These are phyloP conservation scores for Trichoderma sp. DNA, from an alignment of 2,329 filamentous ascomycete species.

Conservation along the genomic window DNA sequence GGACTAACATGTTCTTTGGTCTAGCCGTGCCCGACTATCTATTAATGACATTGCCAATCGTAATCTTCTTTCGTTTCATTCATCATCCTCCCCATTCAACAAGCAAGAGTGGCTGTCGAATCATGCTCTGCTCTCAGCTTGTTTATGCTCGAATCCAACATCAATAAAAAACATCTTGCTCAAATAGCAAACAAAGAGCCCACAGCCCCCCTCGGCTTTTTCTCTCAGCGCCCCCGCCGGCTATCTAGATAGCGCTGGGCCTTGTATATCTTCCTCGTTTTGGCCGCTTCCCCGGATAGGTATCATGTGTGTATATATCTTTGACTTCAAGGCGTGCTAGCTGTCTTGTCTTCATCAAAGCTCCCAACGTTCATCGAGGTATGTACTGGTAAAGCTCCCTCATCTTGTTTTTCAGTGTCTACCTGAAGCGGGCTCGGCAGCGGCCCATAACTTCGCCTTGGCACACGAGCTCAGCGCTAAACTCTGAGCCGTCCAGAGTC, in stretches of 20 bases:
- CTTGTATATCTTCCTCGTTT: constrained; percentile 5
- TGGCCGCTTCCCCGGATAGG: constrained; percentile 6
- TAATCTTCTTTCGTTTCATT: constrained; percentile 22
- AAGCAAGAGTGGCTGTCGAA: constrained; percentile 4
- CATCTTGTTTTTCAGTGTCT: constrained; percentile 24
- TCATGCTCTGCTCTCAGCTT: constrained; percentile 2
- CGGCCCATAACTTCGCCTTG: constrained; percentile 98
- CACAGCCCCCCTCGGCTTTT: not conserved
- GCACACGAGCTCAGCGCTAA: constrained; percentile 97
- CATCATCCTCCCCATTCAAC: constrained; percentile 19
- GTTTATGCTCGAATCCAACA: constrained; percentile 14
- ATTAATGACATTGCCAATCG: constrained; percentile 24
- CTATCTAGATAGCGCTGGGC: constrained; percentile 2
- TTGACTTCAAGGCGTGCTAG: constrained; percentile 1
- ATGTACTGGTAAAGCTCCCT: constrained; percentile 4
- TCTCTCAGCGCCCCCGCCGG: not conserved
- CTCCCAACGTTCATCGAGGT: not conserved
- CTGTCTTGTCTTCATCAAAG: constrained; percentile 21
- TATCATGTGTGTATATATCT: constrained; percentile 16
- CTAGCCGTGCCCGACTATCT: constrained; percentile 25
- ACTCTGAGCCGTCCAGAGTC: constrained; percentile 94
- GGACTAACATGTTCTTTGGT: constrained; percentile 12
- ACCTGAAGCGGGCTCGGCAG: constrained; percentile 85
- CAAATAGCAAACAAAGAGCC: not conserved
- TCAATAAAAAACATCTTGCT: not conserved